Evolutionary conservation across 768 basidiomycete species (phyloP).

Genomic region (Tephrocybe sp.): DNA sequence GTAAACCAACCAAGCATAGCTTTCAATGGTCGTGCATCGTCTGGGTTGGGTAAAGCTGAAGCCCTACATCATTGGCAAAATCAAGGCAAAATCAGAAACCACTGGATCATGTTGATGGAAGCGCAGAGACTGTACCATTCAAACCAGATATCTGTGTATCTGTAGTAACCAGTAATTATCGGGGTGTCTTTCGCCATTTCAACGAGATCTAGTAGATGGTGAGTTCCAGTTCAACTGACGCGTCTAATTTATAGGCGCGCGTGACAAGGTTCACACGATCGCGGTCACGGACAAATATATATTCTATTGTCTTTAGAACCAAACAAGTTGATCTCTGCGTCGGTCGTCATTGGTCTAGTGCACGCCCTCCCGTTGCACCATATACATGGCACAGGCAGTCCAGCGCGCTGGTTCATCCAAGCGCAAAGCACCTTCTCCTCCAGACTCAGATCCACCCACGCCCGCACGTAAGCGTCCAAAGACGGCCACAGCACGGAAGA

Average conservation of each 20-base stretch:
- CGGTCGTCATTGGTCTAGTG: too few relatives aligned
- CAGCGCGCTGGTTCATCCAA: constrained; percentile 52
- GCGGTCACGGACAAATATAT: constrained; percentile 9
- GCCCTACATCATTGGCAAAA: constrained; percentile 46
- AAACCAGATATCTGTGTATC: constrained; percentile 84
- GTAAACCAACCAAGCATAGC: constrained; percentile 52
- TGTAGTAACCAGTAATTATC: constrained; percentile 69
- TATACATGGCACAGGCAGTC: constrained; percentile 65
- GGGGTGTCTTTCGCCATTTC: constrained; percentile 31
- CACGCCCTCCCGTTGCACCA: not conserved
- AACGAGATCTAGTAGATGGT: constrained; percentile 4
- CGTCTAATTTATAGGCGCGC: constrained; percentile 3
- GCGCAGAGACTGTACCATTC: constrained; percentile 52
- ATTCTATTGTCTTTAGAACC: constrained; percentile 8
- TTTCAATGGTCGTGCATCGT: constrained; percentile 61
- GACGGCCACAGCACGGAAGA: constrained; percentile 75
- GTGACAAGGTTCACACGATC: constrained; percentile 14
- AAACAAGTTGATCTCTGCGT: constrained; percentile 31
- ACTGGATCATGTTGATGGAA: not conserved
- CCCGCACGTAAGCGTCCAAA: constrained; percentile 50
- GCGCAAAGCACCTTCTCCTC: constrained; percentile 40
- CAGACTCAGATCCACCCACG: constrained; percentile 43
- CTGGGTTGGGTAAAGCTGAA: constrained; percentile 51
- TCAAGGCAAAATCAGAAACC: constrained; percentile 1
- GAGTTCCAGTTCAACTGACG: constrained; percentile 7